phyloP scores from a whole-genome alignment of 2,329 filamentous ascomycete species.

The Aureobasidium mangrovei region DNA sequence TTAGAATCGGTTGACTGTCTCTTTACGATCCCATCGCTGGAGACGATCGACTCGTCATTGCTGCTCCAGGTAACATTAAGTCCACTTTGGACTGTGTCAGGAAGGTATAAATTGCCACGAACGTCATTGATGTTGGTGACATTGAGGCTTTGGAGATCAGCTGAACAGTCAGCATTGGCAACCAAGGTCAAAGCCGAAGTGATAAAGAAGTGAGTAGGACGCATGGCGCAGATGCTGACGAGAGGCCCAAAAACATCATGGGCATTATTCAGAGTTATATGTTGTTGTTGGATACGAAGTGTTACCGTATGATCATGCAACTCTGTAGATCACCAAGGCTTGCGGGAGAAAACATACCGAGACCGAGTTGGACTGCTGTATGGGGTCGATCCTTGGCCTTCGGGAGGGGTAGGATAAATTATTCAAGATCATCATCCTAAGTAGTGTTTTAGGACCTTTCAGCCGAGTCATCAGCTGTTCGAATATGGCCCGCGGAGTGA shows the following conservation, averaged over 20 bases:
- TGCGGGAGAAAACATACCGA: conserved; percentile 7
- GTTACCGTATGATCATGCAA: not conserved
- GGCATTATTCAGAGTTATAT: no score
- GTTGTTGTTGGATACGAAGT: not conserved
- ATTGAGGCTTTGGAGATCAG: not conserved
- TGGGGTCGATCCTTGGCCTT: not conserved
- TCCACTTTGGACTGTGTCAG: not conserved
- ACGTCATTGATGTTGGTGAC: not conserved
- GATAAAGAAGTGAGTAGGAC: not conserved
- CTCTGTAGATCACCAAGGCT: not conserved
- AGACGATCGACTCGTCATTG: not conserved
- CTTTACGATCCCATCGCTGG: not conserved
- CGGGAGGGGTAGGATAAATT: not conserved
- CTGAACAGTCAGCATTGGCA: not conserved
- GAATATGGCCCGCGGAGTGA: not conserved
- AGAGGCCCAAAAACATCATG: no score
- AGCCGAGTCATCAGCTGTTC: not conserved
- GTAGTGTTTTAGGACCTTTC: not conserved
- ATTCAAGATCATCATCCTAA: not conserved
- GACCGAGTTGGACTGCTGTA: not conserved
- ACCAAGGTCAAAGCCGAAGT: not conserved
- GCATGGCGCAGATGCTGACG: not conserved
- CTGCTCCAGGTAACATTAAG: not conserved
- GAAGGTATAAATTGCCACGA: not conserved
- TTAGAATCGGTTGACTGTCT: not conserved